These are phyloP conservation scores for Penicillium canariense DNA, from an alignment of 495 filamentous ascomycete genomes.

Conservation along the genomic window DNA sequence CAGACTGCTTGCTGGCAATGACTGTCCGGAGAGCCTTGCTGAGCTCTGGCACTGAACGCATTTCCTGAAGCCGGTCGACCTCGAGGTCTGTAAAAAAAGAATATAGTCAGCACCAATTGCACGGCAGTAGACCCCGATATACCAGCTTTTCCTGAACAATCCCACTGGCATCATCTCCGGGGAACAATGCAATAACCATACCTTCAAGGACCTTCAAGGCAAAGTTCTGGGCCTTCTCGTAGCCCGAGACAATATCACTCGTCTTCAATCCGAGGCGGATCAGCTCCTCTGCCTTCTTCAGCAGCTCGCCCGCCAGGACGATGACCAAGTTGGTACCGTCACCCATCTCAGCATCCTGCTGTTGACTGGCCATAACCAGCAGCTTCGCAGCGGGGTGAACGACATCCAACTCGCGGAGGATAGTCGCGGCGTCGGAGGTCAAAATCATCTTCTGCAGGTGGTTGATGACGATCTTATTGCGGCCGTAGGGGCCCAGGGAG, in stretches of 20 bases:
- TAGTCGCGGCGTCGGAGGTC: conserved; percentile 96
- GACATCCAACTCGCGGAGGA: conserved; percentile 94
- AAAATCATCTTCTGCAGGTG: conserved; percentile 99
- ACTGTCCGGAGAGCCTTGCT: conserved; percentile 96
- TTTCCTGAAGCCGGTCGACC: conserved; percentile 84
- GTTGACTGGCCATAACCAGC: conserved; percentile 98
- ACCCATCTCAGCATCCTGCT: conserved; percentile 98
- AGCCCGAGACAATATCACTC: conserved; percentile 91
- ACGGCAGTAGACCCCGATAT: background rate
- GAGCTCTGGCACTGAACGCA: conserved; percentile 74
- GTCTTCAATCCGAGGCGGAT: conserved; percentile 94
- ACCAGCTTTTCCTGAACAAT: background rate
- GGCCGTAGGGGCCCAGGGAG: conserved; percentile 92
- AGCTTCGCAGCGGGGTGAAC: conserved; percentile 98
- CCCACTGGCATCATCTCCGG: background rate
- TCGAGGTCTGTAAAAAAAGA: conserved; percentile 61
- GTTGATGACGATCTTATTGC: conserved; percentile 99
- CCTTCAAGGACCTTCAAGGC: conserved; percentile 80
- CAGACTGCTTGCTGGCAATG: conserved; percentile 93
- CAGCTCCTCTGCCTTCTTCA: conserved; percentile 97
- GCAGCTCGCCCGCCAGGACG: conserved; percentile 88
- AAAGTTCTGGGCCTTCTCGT: conserved; percentile 89
- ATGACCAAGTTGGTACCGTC: conserved; percentile 99
- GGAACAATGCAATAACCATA: conserved; percentile 31
- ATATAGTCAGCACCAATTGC: background rate